Conservation (phyloP, 495 filamentous ascomycete genomes). For the Daldinia caldariorum region DNA sequence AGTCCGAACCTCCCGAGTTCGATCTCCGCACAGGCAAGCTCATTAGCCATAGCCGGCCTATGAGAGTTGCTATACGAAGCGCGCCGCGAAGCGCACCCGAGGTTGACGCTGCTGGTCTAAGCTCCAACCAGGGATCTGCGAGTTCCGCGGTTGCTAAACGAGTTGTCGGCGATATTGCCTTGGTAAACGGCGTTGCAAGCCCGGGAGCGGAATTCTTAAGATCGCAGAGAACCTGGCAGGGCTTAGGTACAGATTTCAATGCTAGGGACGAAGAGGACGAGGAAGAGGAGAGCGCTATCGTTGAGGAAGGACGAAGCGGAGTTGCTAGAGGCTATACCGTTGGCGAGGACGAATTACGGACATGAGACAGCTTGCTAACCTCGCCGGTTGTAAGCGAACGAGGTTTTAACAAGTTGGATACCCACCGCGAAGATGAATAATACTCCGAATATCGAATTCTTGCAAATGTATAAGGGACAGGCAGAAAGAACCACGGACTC, state of each 20-base stretch:
- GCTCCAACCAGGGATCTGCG: conserved; percentile 20
- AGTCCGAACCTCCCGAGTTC: conserved; percentile 82
- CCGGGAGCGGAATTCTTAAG: conserved; percentile 89
- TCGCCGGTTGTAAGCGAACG: no score
- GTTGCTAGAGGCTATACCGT: conserved; percentile 91
- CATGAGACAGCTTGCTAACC: conserved; percentile 1
- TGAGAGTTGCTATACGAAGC: conserved; percentile 59
- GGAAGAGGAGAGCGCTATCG: conserved; percentile 72
- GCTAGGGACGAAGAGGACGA: conserved; percentile 60
- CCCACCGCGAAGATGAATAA: background rate
- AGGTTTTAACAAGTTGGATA: background rate
- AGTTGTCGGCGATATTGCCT: conserved; percentile 67
- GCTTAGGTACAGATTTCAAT: conserved; percentile 84
- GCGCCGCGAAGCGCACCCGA: conserved; percentile 38
- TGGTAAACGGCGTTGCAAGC: conserved; percentile 81
- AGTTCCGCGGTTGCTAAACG: conserved; percentile 49
- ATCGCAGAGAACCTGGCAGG: conserved; percentile 88
- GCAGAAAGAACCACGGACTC: background rate
- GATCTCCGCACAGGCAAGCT: conserved; percentile 90
- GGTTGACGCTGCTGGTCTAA: conserved; percentile 41
- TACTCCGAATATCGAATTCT: background rate
- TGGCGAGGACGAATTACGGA: conserved; percentile 61
- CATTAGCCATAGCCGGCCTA: conserved; percentile 83
- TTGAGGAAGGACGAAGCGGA: conserved; percentile 86
- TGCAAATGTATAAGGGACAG: background rate